These are phyloP conservation scores for Helicocarpus griseus DNA, from an alignment of 2,329 filamentous ascomycete genomes.

Conservation along the genomic window DNA sequence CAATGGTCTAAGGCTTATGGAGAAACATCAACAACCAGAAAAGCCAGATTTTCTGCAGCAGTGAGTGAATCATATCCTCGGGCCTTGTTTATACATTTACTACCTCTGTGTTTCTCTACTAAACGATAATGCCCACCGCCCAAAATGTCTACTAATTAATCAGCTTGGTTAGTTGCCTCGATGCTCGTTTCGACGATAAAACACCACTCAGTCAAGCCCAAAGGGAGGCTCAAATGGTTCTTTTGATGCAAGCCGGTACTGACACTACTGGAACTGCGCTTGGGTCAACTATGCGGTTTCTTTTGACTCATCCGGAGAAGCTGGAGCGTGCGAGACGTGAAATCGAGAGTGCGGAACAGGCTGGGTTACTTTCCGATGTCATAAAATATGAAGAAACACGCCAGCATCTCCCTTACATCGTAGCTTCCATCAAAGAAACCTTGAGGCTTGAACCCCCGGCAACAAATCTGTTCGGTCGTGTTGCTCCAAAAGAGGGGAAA, in stretches of 20 bases:
- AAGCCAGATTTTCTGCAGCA: slow-evolving; percentile 27
- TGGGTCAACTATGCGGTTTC: slow-evolving; percentile 22
- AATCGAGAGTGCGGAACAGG: slow-evolving; percentile 14
- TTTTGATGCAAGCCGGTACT: slow-evolving; percentile 29
- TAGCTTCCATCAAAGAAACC: slow-evolving; percentile 27
- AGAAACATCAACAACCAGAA: background rate
- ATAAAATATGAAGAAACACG: slow-evolving; percentile 18
- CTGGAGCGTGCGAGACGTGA: slow-evolving; percentile 11
- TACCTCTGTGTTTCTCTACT: background rate
- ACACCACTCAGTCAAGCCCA: slow-evolving; percentile 21
- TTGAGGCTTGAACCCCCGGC: slow-evolving; percentile 21
- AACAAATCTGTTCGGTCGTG: slow-evolving; percentile 19
- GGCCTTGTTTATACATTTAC: background rate
- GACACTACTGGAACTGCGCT: slow-evolving; percentile 27
- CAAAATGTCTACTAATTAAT: background rate
- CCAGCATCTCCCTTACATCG: slow-evolving; percentile 22
- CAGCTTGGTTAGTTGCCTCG: slow-evolving; percentile 18
- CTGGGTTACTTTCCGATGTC: slow-evolving; percentile 4
- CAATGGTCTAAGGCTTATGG: slow-evolving; percentile 15
- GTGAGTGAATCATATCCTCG: slow-evolving; percentile 10
- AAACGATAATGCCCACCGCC: background rate
- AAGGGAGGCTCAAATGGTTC: slow-evolving; percentile 27
- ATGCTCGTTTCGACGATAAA: slow-evolving; percentile 22
- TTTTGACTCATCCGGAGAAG: slow-evolving; percentile 14
- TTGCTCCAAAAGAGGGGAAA: slow-evolving; percentile 22